These are phyloP conservation scores for Apophysomyces trapeziformis DNA, from an alignment of 371 early-diverging fungal species.

Conservation along the genomic window DNA sequence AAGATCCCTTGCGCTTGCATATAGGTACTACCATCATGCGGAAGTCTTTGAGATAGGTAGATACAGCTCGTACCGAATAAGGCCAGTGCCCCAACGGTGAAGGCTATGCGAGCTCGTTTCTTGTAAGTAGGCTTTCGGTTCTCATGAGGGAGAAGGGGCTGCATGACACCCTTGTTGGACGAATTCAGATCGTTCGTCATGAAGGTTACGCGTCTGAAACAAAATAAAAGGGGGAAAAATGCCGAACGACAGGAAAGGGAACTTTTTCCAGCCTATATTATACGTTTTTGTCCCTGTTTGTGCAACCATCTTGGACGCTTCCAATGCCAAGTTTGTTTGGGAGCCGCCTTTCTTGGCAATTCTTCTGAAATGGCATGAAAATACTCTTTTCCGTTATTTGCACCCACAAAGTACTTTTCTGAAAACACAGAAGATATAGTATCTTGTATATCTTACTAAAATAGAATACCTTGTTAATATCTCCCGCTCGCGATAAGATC, in stretches of 20 bases:
- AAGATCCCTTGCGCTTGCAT: slow-evolving; percentile 23
- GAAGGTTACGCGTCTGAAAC: neutral
- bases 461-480: neutral
- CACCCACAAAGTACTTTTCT: too few species aligned
- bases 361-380: too few species aligned
- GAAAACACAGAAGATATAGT: too few species aligned
- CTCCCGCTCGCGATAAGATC: neutral
- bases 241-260: too few species aligned
- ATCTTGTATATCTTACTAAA: too few species aligned
- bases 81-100: slow-evolving; percentile 25
- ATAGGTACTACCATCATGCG: slow-evolving; percentile 4
- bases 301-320: too few species aligned
- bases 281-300: too few species aligned
- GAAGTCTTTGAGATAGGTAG: slow-evolving; percentile 31
- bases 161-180: neutral
- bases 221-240: too few species aligned
- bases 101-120: slow-evolving; percentile 8
- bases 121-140: neutral
- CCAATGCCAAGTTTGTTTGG: too few species aligned
- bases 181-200: neutral
- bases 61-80: slow-evolving; percentile 36
- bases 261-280: too few species aligned
- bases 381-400: too few species aligned
- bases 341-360: too few species aligned
- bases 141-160: slow-evolving; percentile 2